These are phyloP conservation scores for Daldinia decipiens DNA, from an alignment of 495 filamentous ascomycete genomes.

Conservation along the genomic window DNA sequence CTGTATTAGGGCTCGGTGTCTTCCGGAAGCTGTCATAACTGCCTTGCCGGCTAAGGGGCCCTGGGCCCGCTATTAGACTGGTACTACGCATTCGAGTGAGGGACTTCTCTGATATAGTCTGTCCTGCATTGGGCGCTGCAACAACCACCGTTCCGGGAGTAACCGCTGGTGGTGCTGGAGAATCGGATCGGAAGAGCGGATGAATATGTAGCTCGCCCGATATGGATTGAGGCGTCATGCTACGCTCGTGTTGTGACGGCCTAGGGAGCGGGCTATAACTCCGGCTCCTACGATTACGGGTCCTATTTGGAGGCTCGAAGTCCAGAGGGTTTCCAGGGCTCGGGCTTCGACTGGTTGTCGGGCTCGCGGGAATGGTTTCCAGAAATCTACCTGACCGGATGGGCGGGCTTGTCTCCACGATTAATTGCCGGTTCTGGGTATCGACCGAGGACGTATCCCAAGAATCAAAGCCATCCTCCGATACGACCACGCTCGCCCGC, in stretches of 20 bases:
- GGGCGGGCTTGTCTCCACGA: conserved; percentile 59
- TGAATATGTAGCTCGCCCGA: conserved; percentile 80
- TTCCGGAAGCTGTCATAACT: conserved; percentile 60
- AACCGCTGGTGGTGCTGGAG: conserved; percentile 71
- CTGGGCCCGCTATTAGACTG: conserved; percentile 66
- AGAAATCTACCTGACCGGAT: conserved; percentile 56
- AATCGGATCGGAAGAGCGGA: conserved; percentile 82
- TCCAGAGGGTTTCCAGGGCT: conserved; percentile 60
- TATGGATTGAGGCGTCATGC: conserved; percentile 50
- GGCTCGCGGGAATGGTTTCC: conserved; percentile 71
- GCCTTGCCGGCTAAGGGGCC: conserved; percentile 60
- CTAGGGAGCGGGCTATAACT: conserved; percentile 56
- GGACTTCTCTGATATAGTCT: conserved; percentile 68
- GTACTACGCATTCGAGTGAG: conserved; percentile 74
- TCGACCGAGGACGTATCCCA: conserved; percentile 75
- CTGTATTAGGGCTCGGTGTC: conserved; percentile 42
- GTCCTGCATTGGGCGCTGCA: conserved; percentile 75
- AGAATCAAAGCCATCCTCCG: conserved; percentile 70
- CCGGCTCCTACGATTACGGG: conserved; percentile 52
- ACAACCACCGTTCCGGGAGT: conserved; percentile 76
- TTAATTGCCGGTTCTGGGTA: conserved; percentile 64
- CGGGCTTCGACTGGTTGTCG: conserved; percentile 59
- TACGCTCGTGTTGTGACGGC: conserved; percentile 46
- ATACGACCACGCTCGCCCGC: conserved; percentile 38
- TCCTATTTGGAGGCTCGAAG: conserved; percentile 53